Conservation (phyloP, 164 flowering plant species). For the Vitis cinerea region DNA sequence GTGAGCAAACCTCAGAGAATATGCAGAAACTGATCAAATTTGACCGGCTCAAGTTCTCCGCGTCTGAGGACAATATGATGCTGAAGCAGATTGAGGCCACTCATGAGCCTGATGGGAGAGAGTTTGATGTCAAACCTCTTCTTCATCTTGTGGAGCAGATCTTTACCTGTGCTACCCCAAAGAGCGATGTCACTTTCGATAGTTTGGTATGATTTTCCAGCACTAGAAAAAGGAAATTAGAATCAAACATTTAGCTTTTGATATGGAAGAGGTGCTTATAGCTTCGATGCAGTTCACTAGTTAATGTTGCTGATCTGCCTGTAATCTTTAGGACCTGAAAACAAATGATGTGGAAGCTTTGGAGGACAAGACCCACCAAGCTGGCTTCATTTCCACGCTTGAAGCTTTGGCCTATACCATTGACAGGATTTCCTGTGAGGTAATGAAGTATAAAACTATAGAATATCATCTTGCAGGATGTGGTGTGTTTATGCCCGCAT, state of each 20-base stretch:
- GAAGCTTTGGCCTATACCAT: constrained; percentile 19
- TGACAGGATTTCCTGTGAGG: constrained; percentile 32
- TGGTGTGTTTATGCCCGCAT: neutral
- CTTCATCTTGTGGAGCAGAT: constrained; percentile 30
- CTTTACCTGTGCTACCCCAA: constrained; percentile 17
- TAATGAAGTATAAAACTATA: neutral
- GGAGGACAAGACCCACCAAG: constrained; percentile 14
- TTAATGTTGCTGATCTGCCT: no score
- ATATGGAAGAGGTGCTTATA: no score
- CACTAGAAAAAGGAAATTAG: neutral
- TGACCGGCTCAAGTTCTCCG: constrained; percentile 8
- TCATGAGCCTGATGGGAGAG: constrained; percentile 30
- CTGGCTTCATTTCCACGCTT: constrained; percentile 4
- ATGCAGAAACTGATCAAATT: neutral
- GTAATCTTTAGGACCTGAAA: neutral
- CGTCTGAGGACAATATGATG: constrained; percentile 25
- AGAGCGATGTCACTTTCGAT: constrained; percentile 1
- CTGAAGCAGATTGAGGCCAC: constrained; percentile 24
- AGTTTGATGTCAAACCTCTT: constrained; percentile 28
- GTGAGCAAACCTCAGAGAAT: neutral
- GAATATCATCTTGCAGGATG: neutral
- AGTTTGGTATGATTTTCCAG: neutral
- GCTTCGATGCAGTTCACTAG: no score
- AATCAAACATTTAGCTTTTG: no score
- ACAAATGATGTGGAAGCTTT: constrained; percentile 3